Evolutionary conservation across 768 basidiomycete species (phyloP), one percentile per base, ranked within the genome.

Genomic region (Kondoa malvinella): DNA sequence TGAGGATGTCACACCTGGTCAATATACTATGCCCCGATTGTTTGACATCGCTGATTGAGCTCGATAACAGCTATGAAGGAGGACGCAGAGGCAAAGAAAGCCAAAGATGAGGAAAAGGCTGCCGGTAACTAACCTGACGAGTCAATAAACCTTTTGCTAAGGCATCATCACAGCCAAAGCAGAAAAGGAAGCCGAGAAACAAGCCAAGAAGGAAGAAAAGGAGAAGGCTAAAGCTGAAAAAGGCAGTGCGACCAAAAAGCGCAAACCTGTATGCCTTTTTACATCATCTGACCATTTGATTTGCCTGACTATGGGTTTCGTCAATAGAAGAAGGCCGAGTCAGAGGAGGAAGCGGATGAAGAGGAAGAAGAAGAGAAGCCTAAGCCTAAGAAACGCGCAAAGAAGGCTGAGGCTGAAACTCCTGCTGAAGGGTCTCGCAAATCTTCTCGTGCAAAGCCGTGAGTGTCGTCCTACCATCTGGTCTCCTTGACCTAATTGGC

Each of bases 81-180:
- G 16, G 66, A 17, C 26, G 29, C 27, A 27, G 70, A 71, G 15
- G 66, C 31, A 27, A 69, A 68, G 16, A 66, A 34, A 4, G 50
- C 57, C 16, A 62, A 59, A 27, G 59, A 63, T 66, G 67, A 64
- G 66, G 21, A 59, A 64, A 70, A 67, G 58, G 69, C 68, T 21
- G 25, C 33, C 17, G 27, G 64, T 30, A 68, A 68, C 57, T 66
- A 69, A 66, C 60, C 29, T 61, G 68, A 56, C 3, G 62, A 65
- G 34, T n/a, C n/a, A n/a, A n/a, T n/a, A n/a, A n/a, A n/a, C n/a
- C n/a, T n/a, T n/a, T n/a, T n/a, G n/a, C n/a, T n/a, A n/a, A n/a
- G n/a, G n/a, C n/a, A n/a, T n/a, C n/a, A n/a, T n/a, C n/a, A n/a
- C 40, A 8, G 40, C 40, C 40, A 50, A 50, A 21, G 34, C 60